These are phyloP conservation scores for Didymella glomerata DNA, from an alignment of 2,329 filamentous ascomycete genomes.

Conservation along the genomic window DNA sequence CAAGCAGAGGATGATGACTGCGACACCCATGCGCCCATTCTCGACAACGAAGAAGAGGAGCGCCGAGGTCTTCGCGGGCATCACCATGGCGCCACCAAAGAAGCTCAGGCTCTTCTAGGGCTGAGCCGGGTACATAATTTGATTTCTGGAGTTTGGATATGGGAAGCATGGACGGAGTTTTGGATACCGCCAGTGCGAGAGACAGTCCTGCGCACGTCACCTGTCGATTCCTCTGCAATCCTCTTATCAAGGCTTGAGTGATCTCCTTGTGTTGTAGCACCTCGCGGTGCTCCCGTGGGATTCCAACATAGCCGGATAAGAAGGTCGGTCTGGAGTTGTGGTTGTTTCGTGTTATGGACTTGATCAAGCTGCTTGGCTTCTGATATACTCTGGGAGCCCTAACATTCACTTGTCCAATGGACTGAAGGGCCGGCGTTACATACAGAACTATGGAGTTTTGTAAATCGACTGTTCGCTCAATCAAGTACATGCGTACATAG, in stretches of 20 bases:
- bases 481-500: background rate
- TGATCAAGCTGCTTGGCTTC: background rate
- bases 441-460: background rate
- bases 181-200: background rate
- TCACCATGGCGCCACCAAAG: constrained; percentile 37
- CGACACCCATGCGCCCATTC: constrained; percentile 36
- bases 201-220: background rate
- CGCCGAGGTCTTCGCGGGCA: constrained; percentile 27
- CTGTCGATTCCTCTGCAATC: background rate
- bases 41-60: constrained; percentile 37
- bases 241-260: constrained; percentile 29
- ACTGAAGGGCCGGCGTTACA: constrained; percentile 17
- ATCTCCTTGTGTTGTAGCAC: constrained; percentile 30
- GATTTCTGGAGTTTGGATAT: constrained; percentile 13
- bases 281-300: constrained; percentile 30
- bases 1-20: constrained; percentile 54
- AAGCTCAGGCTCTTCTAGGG: constrained; percentile 36
- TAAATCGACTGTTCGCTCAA: background rate
- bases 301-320: constrained; percentile 31
- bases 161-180: constrained; percentile 11
- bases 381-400: constrained; percentile 1
- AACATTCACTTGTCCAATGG: constrained; percentile 19
- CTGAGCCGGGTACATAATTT: background rate
- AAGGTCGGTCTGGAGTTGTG: background rate
- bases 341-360: background rate